Evolutionary conservation across 2,329 filamentous ascomycete genomes (phyloP).

Genomic region (Cladosporium sp.): DNA sequence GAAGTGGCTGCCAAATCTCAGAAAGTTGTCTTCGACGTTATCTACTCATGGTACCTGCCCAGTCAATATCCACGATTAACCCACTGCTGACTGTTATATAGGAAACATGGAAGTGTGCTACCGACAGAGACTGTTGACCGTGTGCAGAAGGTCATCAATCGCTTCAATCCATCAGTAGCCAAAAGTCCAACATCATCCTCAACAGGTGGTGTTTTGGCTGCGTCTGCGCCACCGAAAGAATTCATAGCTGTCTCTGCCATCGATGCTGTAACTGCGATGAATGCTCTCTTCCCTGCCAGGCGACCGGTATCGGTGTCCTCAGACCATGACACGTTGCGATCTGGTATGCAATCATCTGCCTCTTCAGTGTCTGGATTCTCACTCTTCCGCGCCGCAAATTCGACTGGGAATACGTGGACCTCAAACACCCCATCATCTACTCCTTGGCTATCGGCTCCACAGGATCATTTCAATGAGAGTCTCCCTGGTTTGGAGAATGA

Average conservation of each 20-base stretch:
- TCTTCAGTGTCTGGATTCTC: slow-evolving; percentile 54
- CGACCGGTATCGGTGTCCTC: slow-evolving; percentile 61
- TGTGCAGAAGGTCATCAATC: slow-evolving; percentile 64
- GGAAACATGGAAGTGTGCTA: slow-evolving; percentile 63
- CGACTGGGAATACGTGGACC: background rate
- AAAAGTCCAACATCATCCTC: background rate
- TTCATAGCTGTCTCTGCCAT: slow-evolving; percentile 62
- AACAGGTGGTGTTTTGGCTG: background rate
- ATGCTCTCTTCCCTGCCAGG: slow-evolving; percentile 78
- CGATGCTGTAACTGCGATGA: slow-evolving; percentile 77
- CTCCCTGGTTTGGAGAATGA: background rate
- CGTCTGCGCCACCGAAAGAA: background rate
- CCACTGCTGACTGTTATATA: slow-evolving; percentile 27
- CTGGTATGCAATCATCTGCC: slow-evolving; percentile 49
- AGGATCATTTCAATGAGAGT: background rate
- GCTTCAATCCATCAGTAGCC: background rate
- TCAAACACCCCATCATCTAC: background rate
- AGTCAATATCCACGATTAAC: background rate
- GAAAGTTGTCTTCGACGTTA: slow-evolving; percentile 75
- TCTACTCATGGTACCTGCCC: slow-evolving; percentile 63
- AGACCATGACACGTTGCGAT: slow-evolving; percentile 51
- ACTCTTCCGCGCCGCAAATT: slow-evolving; percentile 44
- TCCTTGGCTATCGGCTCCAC: background rate
- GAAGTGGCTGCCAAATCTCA: slow-evolving; percentile 81
- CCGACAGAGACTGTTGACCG: slow-evolving; percentile 66